A percentile compares a stretch with the other conserved stretches of the same genome.
Evolutionary conservation across 1,284 basidiomycete genomes (phyloP).

Genomic region (Kalmanozyma brasiliensis): DNA sequence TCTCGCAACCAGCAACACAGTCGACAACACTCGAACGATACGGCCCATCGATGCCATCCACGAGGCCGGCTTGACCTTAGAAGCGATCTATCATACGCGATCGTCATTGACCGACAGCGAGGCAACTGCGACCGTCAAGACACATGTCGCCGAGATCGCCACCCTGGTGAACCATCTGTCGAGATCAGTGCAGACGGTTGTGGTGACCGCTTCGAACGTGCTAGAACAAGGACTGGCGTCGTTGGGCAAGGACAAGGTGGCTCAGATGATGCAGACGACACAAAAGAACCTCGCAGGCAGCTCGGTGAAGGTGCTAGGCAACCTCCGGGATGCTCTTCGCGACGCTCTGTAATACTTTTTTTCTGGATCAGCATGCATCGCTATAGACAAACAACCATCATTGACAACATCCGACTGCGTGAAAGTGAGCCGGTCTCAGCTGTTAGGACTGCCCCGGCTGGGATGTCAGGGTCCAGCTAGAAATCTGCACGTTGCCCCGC

Average conservation of each 20-base stretch:
- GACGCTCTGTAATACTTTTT: conserved; percentile 20
- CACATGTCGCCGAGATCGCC: conserved; percentile 39
- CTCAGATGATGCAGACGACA: conserved; percentile 16
- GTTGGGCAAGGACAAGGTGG: conserved; percentile 25
- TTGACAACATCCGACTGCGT: too few species aligned
- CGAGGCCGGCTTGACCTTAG: conserved; percentile 10
- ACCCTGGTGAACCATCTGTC: conserved; percentile 34
- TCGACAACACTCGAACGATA: neutral
- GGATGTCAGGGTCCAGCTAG: too few species aligned
- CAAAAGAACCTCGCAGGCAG: conserved; percentile 19
- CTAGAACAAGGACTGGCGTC: conserved; percentile 15
- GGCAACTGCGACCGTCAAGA: conserved; percentile 8
- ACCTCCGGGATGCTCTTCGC: conserved; percentile 30
- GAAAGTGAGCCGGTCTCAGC: too few species aligned
- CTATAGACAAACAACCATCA: too few species aligned
- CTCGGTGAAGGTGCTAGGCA: conserved; percentile 26
- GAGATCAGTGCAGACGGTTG: neutral
- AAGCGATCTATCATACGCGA: conserved; percentile 22
- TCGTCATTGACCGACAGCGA: conserved; percentile 2
- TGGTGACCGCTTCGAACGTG: neutral
- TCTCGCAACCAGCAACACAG: neutral
- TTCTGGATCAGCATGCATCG: too few species aligned
- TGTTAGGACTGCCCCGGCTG: too few species aligned
- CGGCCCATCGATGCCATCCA: conserved; percentile 37
- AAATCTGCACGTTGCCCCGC: too few species aligned